Evolutionary conservation across 495 filamentous ascomycete species (phyloP), one percentile per base, ranked within the genome.

Genomic region (Sphaerosporella brunnea): DNA sequence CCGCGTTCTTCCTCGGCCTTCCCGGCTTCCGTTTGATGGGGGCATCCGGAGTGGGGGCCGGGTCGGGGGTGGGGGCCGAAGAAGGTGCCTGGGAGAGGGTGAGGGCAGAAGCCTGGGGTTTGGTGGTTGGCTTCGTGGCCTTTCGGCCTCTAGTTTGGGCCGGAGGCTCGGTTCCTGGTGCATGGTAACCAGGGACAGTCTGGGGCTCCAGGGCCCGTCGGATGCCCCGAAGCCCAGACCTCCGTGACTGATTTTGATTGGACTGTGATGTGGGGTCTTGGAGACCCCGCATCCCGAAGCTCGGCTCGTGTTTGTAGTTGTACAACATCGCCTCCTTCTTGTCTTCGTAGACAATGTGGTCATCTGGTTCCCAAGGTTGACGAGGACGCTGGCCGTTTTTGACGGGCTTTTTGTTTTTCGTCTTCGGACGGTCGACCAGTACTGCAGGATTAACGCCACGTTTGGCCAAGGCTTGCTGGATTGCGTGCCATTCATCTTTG

Each of bases 261-360:
- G 13, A 7, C 10, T 40, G 2, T 9, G 13, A 2, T 11, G 10
- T 40, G 13, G 37, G 51, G 36, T 59, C 48, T 32, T 59, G 56
- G 39, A 49, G 51, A 21, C 55, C 55, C 7, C 55, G 55, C 49
- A 59, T 58, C 10, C 45, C 50, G 40, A 53, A 58, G 28, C 51
- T 55, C 4, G 40, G 20, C 2, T 13, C 19, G 40, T 43, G 10
- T 2, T 43, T 23, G 11, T 9, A 24, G 21, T 23, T 26, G 25
- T 60, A 60, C 21, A 60, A 51, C 32, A 56, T 52, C 28, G 56
- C 55, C 25, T 60, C 56, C 36, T 60, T 60, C 21, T 59, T 59
- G 38, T 59, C 56, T 35, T 60, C 56, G 48, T 52, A 60, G 4
- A 51, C 41, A 3, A 59, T 28, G 19, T 26, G 52, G 20, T 60